Evolutionary conservation across 441 rosid species (phyloP), one percentile per base, ranked within the genome.

Genomic region (Geranium incanum): DNA sequence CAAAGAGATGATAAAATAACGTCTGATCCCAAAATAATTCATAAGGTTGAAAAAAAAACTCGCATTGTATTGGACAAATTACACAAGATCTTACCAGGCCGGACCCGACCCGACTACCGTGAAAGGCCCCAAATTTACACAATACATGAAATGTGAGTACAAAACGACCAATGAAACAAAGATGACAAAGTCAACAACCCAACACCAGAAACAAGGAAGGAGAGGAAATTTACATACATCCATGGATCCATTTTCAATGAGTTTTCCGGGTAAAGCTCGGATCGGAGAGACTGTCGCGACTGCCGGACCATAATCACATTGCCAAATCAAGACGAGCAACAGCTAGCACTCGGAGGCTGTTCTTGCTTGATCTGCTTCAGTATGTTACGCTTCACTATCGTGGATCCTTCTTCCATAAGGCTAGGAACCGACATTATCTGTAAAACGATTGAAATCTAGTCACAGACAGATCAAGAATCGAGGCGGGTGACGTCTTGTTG

Each of bases 381-480:
- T 72, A 82, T 83, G 82, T 84, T 84, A 70, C 83, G 77, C 81
- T 90, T 90, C 67, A 75, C 80, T 15, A 75, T 83, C 37, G 77
- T 83, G 8, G 97, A 88, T 68, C 97, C 96, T 90, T 92, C 96
- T 82, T 88, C 86, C 83, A 88, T 70, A 75, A 95, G 97, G 78
- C 91, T 89, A 15, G 99, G 99, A 76, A 84, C 77, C 64, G 92
- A 95, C 94, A 92, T 87, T 78, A 94, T 90, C 97, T 92, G 78
- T 67, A 68, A 45, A 12, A 72, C 6, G 43, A 68, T 16, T 38
- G 60, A n/a, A 11, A 3, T 9, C 65, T 28, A 19, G 66, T 79
- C 43, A 79, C 70, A 72, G 36, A 59, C 64, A 5, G 64, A 59
- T 7, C 6, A 3, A 57, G 5, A 3, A n/a, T 12, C 63, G n/a